Percentiles rank a stretch among this genome's conserved stretches.
These are phyloP conservation scores for Botrytis porri DNA, from an alignment of 2,329 filamentous ascomycete species.

Conservation along the genomic window DNA sequence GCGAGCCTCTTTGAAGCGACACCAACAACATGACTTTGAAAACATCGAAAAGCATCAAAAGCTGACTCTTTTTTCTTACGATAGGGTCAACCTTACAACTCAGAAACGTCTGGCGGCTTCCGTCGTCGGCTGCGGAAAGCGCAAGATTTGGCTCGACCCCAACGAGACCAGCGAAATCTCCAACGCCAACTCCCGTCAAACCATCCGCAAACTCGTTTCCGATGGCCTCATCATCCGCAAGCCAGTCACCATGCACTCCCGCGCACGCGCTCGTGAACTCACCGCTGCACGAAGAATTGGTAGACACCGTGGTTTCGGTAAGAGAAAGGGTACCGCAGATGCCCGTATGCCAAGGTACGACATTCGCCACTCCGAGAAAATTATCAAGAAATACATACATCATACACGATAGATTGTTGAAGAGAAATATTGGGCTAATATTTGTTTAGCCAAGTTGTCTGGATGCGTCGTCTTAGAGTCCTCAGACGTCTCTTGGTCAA, in stretches of 20 bases:
- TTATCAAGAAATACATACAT: constrained; percentile 25
- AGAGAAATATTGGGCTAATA: constrained; percentile 34
- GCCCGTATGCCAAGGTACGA: constrained; percentile 97
- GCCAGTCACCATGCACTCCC: constrained; percentile 99
- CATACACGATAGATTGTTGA: constrained; percentile 17
- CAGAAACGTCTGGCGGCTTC: constrained; percentile 99
- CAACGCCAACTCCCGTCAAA: constrained; percentile 99
- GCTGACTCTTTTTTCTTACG: constrained; percentile 36
- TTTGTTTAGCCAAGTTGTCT: constrained; percentile 79
- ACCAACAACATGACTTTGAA: constrained; percentile 14
- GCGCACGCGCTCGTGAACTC: constrained; percentile 91
- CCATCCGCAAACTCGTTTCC: constrained; percentile 97
- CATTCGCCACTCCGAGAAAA: constrained; percentile 10
- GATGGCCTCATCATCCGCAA: constrained; percentile 99
- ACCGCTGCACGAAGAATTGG: constrained; percentile 92
- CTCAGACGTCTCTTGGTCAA: constrained; percentile 98
- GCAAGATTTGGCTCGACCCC: constrained; percentile 99
- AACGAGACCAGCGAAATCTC: constrained; percentile 99
- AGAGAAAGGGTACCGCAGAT: constrained; percentile 99
- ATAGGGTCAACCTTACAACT: constrained; percentile 98
- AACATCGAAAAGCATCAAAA: constrained; percentile 22
- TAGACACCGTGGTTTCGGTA: constrained; percentile 98
- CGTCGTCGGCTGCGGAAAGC: constrained; percentile 98
- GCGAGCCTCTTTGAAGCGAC: background rate
- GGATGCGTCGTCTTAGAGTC: constrained; percentile 99